These are phyloP conservation scores for Penicillium verhagenii DNA, from an alignment of 495 filamentous ascomycete species.

Conservation along the genomic window DNA sequence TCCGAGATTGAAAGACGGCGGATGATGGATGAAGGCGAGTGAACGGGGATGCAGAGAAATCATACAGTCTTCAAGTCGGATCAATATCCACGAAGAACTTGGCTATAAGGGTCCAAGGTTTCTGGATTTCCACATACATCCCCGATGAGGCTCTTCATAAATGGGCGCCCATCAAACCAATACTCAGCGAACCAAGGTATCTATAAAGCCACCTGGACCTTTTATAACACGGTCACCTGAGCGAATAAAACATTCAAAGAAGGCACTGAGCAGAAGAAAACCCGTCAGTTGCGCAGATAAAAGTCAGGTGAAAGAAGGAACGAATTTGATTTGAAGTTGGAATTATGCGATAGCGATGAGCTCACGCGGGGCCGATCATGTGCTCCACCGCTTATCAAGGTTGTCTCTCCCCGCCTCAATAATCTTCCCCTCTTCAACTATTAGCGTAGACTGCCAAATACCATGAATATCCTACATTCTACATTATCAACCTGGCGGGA, in stretches of 20 bases:
- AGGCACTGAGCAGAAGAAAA: not conserved
- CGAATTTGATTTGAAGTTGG: not conserved
- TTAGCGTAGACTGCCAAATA: conserved; percentile 16
- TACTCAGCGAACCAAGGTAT: not conserved
- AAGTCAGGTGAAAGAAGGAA: conserved; percentile 7
- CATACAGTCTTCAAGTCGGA: not conserved
- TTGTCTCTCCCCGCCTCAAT: conserved; percentile 11
- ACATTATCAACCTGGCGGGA: conserved; percentile 84
- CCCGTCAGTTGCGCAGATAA: not conserved
- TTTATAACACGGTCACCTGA: not conserved
- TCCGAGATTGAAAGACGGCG: conserved; percentile 57
- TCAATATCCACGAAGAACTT: not conserved
- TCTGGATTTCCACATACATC: not conserved
- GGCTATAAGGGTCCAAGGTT: not conserved
- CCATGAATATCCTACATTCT: conserved; percentile 69
- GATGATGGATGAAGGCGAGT: conserved; percentile 53
- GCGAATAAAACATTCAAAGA: not conserved
- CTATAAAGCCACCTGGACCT: not conserved
- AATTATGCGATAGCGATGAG: conserved; percentile 8
- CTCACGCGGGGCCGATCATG: conserved; percentile 34
- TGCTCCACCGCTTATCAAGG: conserved; percentile 34
- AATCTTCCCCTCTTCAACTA: conserved; percentile 4
- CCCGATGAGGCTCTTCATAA: no score
- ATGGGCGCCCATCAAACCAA: not conserved
- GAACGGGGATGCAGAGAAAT: conserved; percentile 14